Evolutionary conservation across 1,284 basidiomycete species (phyloP).

Genomic region (Marasmius fiardii): DNA sequence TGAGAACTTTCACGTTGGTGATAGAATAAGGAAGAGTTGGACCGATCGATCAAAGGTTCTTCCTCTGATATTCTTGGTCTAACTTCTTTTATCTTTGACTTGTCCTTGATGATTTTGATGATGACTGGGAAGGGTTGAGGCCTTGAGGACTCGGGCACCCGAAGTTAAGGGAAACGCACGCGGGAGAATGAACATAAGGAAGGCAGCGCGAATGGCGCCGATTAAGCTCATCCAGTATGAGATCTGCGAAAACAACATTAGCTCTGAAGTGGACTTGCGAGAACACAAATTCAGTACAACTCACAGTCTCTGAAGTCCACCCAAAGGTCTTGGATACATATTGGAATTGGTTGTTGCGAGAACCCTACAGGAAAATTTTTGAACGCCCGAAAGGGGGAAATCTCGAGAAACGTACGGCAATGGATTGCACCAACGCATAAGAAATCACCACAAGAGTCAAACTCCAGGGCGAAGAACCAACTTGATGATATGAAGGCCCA

Average conservation of each 20-base stretch:
- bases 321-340: constrained; percentile 64
- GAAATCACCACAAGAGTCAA: constrained; percentile 55
- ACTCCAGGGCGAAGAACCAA: constrained; percentile 51
- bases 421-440: constrained; percentile 49
- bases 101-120: constrained; percentile 51
- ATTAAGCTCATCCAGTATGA: constrained; percentile 74
- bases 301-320: constrained; percentile 72
- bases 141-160: not conserved
- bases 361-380: constrained; percentile 48
- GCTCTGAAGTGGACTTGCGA: not conserved
- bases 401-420: constrained; percentile 41
- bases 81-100: constrained; percentile 28
- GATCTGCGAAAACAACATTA: constrained; percentile 38
- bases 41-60: constrained; percentile 1
- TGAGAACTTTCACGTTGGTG: constrained; percentile 6
- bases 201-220: constrained; percentile 56
- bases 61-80: constrained; percentile 6
- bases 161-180: constrained; percentile 41
- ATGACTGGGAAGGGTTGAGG: constrained; percentile 34
- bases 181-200: constrained; percentile 67
- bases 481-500: constrained; percentile 38
- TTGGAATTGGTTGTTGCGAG: constrained; percentile 64
- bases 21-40: constrained; percentile 10
- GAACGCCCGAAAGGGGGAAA: not conserved
- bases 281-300: constrained; percentile 18